These are phyloP conservation scores for Albophoma yamanashiensis DNA, from an alignment of 2,329 filamentous ascomycete genomes.

Conservation along the genomic window DNA sequence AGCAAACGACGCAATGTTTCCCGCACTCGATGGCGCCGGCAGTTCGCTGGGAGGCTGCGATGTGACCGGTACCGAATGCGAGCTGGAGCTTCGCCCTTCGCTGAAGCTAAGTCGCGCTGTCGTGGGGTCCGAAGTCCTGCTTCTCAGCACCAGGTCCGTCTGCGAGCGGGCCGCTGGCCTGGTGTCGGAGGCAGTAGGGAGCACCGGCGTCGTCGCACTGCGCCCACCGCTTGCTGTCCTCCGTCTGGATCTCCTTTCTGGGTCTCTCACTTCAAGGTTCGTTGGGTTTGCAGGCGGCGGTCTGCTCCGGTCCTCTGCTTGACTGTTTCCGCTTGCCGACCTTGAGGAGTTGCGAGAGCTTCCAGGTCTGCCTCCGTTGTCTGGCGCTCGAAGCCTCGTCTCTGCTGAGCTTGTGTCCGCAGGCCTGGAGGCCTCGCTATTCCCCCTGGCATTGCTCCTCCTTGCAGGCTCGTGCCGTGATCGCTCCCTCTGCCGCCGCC, in stretches of 20 bases:
- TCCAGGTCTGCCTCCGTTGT: conserved; percentile 11
- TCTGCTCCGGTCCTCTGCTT: conserved; percentile 37
- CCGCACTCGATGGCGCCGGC: conserved; percentile 4
- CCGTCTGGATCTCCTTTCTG: conserved; percentile 24
- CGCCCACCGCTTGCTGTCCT: conserved; percentile 45
- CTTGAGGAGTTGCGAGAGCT: conserved; percentile 33
- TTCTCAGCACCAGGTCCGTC: conserved; percentile 46
- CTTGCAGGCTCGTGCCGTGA: conserved; percentile 36
- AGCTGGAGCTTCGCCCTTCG: conserved; percentile 31
- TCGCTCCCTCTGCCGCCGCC: conserved; percentile 59
- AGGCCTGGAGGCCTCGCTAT: conserved; percentile 23
- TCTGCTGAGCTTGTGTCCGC: conserved; percentile 13
- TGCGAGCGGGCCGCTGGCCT: conserved; percentile 50
- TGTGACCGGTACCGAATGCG: conserved; percentile 18
- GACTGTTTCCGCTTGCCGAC: conserved; percentile 30
- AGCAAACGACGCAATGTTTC: conserved; percentile 25
- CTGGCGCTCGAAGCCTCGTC: conserved; percentile 15
- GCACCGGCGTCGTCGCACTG: conserved; percentile 39
- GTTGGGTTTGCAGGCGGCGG: conserved; percentile 29
- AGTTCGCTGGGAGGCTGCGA: conserved; percentile 12
- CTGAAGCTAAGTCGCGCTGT: conserved; percentile 26
- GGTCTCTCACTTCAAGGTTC: conserved; percentile 20
- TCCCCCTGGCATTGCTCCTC: conserved; percentile 27
- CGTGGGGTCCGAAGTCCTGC: conserved; percentile 26
- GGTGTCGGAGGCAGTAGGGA: conserved; percentile 28